Evolutionary conservation across 2,329 filamentous ascomycete species (phyloP).

Genomic region (Nemania sp.): DNA sequence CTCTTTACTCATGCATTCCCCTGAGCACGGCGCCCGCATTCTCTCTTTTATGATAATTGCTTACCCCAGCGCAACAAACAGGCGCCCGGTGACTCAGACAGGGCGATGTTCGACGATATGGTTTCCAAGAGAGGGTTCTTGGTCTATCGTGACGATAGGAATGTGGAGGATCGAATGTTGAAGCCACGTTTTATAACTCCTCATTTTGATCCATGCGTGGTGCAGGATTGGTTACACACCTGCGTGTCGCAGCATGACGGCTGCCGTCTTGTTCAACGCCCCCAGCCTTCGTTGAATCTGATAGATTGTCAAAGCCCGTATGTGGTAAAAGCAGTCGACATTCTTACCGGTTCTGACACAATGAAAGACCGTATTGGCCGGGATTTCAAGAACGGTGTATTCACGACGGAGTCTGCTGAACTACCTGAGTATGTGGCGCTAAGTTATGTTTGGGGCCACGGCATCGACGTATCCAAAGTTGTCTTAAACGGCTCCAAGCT

Average conservation of each 20-base stretch:
- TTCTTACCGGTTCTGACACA: neutral
- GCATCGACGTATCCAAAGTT: neutral
- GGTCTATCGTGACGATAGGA: neutral
- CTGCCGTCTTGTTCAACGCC: neutral
- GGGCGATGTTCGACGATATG: conserved; percentile 6
- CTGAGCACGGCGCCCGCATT: no score
- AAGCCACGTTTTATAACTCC: neutral
- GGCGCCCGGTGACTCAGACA: neutral
- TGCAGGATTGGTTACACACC: conserved; percentile 6
- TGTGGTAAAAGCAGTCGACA: neutral
- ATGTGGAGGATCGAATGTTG: neutral
- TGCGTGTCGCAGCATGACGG: neutral
- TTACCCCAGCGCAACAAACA: no score
- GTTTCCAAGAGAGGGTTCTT: conserved; percentile 12
- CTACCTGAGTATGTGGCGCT: conserved; percentile 19
- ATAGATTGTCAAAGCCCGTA: conserved; percentile 6
- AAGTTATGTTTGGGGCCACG: conserved; percentile 11
- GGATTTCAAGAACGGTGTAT: no score
- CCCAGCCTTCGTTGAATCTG: neutral
- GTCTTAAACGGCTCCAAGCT: neutral
- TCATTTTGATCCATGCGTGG: neutral
- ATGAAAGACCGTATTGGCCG: no score
- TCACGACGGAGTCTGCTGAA: no score
- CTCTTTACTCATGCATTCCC: no score
- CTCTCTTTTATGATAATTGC: no score